These are phyloP conservation scores for Eucalyptus erythrocorys DNA, from an alignment of 345 rosid genomes.

Conservation along the genomic window DNA sequence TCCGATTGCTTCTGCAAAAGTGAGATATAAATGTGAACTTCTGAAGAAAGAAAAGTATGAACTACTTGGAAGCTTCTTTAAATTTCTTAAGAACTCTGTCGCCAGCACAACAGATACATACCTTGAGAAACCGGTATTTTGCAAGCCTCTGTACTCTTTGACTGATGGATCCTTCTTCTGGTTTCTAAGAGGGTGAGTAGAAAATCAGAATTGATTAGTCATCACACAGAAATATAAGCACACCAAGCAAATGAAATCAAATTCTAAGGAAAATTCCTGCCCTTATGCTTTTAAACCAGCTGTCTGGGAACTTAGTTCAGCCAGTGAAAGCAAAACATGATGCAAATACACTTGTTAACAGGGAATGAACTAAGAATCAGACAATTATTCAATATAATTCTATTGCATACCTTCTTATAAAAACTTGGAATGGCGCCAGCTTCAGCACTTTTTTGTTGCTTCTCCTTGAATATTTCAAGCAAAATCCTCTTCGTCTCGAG, in stretches of 20 bases:
- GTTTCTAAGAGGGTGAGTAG: slow-evolving; percentile 52
- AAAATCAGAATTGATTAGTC: neutral
- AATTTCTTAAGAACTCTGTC: neutral
- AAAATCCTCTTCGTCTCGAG: slow-evolving; percentile 95
- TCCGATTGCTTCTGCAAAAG: slow-evolving; percentile 92
- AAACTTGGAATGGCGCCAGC: slow-evolving; percentile 87
- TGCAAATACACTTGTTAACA: neutral
- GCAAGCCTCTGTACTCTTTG: slow-evolving; percentile 92
- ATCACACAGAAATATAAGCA: neutral
- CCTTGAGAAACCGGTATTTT: slow-evolving; percentile 90
- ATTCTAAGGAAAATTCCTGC: neutral
- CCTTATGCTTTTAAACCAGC: neutral
- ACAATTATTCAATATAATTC: neutral
- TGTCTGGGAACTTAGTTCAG: neutral
- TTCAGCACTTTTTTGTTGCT: slow-evolving; percentile 87
- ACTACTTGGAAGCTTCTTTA: neutral
- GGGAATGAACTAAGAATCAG: neutral
- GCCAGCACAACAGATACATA: neutral
- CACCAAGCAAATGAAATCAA: neutral
- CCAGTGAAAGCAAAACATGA: neutral
- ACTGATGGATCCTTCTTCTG: slow-evolving; percentile 96
- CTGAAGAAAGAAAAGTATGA: neutral
- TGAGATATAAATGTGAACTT: neutral
- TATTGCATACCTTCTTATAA: slow-evolving; percentile 79
- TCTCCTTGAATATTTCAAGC: slow-evolving; percentile 97